Base-by-base conservation (phyloP, 305 asterid genomes). In the Fraxinus xanthoxyloides region DNA sequence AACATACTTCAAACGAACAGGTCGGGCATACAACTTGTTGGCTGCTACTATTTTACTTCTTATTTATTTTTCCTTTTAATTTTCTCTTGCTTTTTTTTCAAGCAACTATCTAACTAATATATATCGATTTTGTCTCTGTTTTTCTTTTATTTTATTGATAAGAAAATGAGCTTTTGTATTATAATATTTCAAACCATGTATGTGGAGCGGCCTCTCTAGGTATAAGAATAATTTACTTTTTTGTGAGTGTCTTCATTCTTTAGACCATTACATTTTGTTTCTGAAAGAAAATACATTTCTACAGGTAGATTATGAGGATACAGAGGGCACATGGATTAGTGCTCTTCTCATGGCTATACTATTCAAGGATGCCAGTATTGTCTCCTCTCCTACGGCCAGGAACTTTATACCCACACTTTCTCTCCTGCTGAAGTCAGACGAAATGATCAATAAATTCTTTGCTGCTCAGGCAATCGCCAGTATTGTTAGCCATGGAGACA, bases 381-480 rank as follows among this genome's bases (percentile, higher is more conserved):
- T 87, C 82, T 89, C 86, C 75, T 88, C 92, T 76, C 92, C 95
- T 59, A 78, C 82, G 24, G 79, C 92, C 73, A 84, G 86, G 91
- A 86, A 81, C 56, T 87, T 90, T 85, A 87, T 93, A 72, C 88
- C 89, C 73, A 84, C 90, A 54, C 94, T 95, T 82, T 82, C 89
- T 9, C 80, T 75, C 85, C 89, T 93, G 82, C 85, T 95, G 82
- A 90, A 89, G 85, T 92, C 97, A 1, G 94, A 88, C 72, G 93
- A 95, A 89, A 85, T 91, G 87, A 90, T 84, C 28, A 93, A 89
- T 84, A 89, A 87, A 81, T 94, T 83, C 85, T 92, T 95, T 80
- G 94, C 95, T 80, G 98, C 98, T 72, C 99, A 95, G 88, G 97
- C 97, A 76, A 87, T 92, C 85, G 93, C 97, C 75, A 93, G 95